Conservation (phyloP, 352 stramenopile genomes). For the Globisporangium sylvaticum region DNA sequence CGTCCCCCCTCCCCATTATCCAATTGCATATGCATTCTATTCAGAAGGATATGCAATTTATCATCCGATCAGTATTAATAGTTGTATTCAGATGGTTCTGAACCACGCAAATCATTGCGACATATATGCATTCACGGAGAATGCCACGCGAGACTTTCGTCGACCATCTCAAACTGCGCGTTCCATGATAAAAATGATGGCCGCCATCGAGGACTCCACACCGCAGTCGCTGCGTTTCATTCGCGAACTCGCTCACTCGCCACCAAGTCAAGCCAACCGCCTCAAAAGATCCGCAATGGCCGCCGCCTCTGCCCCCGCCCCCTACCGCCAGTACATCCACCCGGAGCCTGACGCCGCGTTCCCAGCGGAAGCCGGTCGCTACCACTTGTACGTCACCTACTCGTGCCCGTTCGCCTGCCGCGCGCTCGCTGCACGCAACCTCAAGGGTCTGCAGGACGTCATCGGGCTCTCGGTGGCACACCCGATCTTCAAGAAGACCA, state of each 20-base stretch:
- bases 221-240: neutral
- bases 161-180: neutral
- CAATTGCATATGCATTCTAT: neutral
- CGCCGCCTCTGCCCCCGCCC: neutral
- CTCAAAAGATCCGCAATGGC: neutral
- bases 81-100: too few relatives aligned
- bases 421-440: conserved; percentile 61
- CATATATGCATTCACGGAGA: neutral
- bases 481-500: conserved; percentile 39
- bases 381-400: conserved; percentile 93
- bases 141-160: neutral
- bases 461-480: conserved; percentile 87
- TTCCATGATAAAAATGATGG: neutral
- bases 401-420: conserved; percentile 83
- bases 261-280: neutral
- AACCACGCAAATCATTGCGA: neutral
- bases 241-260: neutral
- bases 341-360: conserved; percentile 18
- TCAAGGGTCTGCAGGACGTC: conserved; percentile 91
- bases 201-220: neutral
- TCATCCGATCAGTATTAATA: neutral
- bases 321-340: conserved; percentile 23
- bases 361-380: conserved; percentile 41
- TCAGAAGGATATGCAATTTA: neutral
- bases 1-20: neutral